Evolutionary conservation across 176 grass and related monocot genomes (phyloP), one percentile per base, ranked within the genome.

Genomic region (Rhynchospora pubera): DNA sequence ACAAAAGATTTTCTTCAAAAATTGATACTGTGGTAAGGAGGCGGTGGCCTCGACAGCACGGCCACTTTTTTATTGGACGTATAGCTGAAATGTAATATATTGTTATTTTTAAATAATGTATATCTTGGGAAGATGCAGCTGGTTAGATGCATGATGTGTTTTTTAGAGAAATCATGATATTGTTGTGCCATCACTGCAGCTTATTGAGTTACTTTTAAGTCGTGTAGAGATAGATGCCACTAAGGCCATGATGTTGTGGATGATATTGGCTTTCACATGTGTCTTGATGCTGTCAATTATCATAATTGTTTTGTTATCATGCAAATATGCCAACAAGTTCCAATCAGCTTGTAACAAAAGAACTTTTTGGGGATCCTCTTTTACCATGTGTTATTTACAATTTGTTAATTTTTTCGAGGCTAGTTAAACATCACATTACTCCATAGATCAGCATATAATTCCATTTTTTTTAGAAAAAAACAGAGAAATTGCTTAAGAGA

Each of bases 11-110:
- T 24, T 43, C 43, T 18, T 73, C 34, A 12, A 85, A 85, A n/a
- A 84, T 72, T n/a, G 82, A 67, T 46, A 77, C 80, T 60, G 56
- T 59, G 57, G 86, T 85, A 81, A 85, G 47, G 78, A 71, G 79
- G 23, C 47, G 74, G 11, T 46, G 59, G 79, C 58, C 39, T 62
- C 34, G 47, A 21, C 43, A 21, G 79, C 77, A 79, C 44, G 79
- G 79, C 13, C 57, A 62, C 24, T 65, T 47, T 81, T 62, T 5
- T 42, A 43, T 70, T 83, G 85, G 5, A 50, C 83, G 82, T 52
- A 58, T 47, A 77, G 82, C 84, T n/a, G 44, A 81, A 21, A 93
- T 91, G 51, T 91, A 93, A 81, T 32, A 65, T 24, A 16, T 81
- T 62, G 18, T 62, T 1, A 3, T 23, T 80, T 80, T 24, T 4